Evolutionary conservation across 225 moss, liverwort and hornwort species (phyloP).

Genomic region (Sphagnum contortum): DNA sequence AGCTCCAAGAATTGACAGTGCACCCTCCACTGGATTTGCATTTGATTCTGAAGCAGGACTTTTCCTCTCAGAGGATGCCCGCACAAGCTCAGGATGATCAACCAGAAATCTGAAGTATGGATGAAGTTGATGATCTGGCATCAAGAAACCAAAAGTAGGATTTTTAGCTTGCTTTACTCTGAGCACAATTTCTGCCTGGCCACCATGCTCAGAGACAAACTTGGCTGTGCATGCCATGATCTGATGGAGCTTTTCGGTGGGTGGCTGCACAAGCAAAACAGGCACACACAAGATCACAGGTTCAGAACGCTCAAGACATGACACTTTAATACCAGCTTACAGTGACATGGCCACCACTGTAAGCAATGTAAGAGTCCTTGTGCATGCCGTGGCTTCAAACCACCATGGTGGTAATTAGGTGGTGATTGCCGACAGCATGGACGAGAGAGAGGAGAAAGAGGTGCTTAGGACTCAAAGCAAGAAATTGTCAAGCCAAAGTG

Average conservation of each 20-base stretch:
- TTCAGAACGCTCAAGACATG: constrained; percentile 12
- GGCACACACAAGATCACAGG: constrained; percentile 8
- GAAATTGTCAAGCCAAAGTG: constrained; percentile 40
- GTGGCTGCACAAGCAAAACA: constrained; percentile 25
- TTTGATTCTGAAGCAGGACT: constrained; percentile 1
- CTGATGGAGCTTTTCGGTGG: constrained; percentile 35
- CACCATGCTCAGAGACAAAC: constrained; percentile 43
- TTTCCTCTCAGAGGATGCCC: constrained; percentile 9
- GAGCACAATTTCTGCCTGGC: constrained; percentile 49
- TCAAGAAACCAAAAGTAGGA: constrained; percentile 42
- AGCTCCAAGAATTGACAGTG: constrained; percentile 35
- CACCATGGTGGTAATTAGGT: no score
- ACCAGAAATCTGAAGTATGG: constrained; percentile 42
- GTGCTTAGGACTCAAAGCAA: constrained; percentile 22
- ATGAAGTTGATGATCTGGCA: constrained; percentile 40
- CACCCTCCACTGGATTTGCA: constrained; percentile 17
- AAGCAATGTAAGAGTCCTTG: no score
- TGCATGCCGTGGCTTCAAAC: no score
- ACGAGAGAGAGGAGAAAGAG: constrained; percentile 14
- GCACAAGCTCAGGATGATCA: constrained; percentile 34
- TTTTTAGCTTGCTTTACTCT: constrained; percentile 47
- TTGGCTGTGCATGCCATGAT: constrained; percentile 54
- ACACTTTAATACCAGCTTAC: not conserved
- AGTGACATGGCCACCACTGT: no score
- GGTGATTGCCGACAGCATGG: no score